These are phyloP conservation scores for Pinus taeda DNA, from an alignment of 75 land plant species.

Conservation along the genomic window DNA sequence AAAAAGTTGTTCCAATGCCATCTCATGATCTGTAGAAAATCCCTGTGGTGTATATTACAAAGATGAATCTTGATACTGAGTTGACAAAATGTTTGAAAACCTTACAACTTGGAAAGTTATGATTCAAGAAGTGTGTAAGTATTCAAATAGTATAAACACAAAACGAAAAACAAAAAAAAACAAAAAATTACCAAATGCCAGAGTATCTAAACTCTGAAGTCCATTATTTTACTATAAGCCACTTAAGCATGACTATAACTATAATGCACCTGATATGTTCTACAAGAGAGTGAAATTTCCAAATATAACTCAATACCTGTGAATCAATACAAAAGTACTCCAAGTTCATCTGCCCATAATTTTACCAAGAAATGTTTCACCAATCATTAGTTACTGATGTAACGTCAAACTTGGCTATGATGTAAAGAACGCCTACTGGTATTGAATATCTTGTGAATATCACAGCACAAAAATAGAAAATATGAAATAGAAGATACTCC, in stretches of 20 bases:
- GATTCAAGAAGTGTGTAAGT: not conserved
- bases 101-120: not conserved
- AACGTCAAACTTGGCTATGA: not conserved
- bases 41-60: conserved; percentile 36
- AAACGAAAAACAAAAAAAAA: not conserved
- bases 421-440: not conserved
- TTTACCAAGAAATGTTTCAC: not conserved
- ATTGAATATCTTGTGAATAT: not conserved
- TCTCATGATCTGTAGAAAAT: conserved; percentile 81
- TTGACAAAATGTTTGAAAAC: not conserved
- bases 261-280: not conserved
- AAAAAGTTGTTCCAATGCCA: conserved; percentile 82
- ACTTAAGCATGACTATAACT: not conserved
- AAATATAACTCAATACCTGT: conserved; percentile 58
- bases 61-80: not conserved
- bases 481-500: not conserved
- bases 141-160: not conserved
- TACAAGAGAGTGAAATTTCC: not conserved
- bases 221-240: not conserved
- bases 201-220: not conserved
- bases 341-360: conserved; percentile 85
- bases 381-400: not conserved
- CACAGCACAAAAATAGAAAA: not conserved
- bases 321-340: conserved; percentile 89
- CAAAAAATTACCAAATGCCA: not conserved